Percentiles rank a stretch among this genome's conserved stretches.
phyloP scores from a whole-genome alignment of 2,329 filamentous ascomycete species.

The Neodidymelliopsis sp. region DNA sequence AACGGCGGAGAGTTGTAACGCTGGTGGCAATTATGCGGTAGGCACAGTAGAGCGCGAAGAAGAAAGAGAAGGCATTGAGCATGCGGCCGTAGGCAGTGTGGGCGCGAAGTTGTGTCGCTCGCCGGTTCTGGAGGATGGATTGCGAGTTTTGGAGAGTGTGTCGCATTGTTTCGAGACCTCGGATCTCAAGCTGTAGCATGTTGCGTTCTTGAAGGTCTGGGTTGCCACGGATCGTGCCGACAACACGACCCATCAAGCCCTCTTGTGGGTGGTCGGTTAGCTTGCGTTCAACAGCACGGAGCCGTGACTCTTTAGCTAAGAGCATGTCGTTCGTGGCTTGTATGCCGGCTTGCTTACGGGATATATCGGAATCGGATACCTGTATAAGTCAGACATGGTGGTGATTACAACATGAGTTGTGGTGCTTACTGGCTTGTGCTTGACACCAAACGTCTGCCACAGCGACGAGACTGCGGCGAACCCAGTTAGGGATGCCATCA shows the following conservation, averaged over 20 bases:
- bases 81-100: conserved; percentile 72
- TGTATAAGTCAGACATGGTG: conserved; percentile 28
- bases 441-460: conserved; percentile 81
- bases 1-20: conserved; percentile 71
- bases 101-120: conserved; percentile 70
- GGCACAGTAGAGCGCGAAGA: conserved; percentile 82
- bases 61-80: conserved; percentile 68
- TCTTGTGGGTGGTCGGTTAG: conserved; percentile 55
- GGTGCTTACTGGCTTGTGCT: conserved; percentile 60
- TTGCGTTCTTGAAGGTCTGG: conserved; percentile 61
- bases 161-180: conserved; percentile 82
- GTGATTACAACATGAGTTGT: neutral
- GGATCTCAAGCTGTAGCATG: conserved; percentile 74
- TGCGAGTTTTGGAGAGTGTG: conserved; percentile 72
- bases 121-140: conserved; percentile 67
- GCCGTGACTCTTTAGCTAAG: conserved; percentile 73
- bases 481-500: conserved; percentile 88
- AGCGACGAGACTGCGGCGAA: conserved; percentile 88
- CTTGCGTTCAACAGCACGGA: conserved; percentile 75
- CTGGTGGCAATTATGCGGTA: conserved; percentile 80
- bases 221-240: conserved; percentile 73
- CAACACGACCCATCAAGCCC: conserved; percentile 76
- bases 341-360: conserved; percentile 79
- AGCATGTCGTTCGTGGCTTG: conserved; percentile 84
- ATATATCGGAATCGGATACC: conserved; percentile 76